Evolutionary conservation across 352 stramenopile species (phyloP), one percentile per base, ranked within the genome.

Genomic region (Pythium phragmitis): DNA sequence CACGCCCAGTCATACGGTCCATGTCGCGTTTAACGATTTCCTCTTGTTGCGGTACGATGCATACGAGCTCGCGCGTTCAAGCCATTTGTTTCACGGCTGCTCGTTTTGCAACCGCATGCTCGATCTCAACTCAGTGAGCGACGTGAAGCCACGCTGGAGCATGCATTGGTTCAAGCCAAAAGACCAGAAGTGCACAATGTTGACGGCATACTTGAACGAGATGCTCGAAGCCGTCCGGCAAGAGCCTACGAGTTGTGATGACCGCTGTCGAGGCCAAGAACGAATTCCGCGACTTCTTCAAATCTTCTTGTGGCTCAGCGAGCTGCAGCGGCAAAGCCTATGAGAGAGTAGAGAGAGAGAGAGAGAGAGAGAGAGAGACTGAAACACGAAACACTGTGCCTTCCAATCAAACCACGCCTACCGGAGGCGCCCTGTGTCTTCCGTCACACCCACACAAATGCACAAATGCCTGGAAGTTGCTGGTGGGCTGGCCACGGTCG

Each of bases 201-300:
- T 56, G 16, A 39, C 30, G 6, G 49, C 49, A 3, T 56, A 56
- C n/a, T 28, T 56, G 33, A 43, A 5, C 6, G 49, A 30, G 16
- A 23, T 56, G 33, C 49, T 56, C 12, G 9, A 4, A 11, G 30
- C 45, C 21, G 34, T 17, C 9, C 11, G 5, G 6, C 28, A 45
- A 8, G n/a, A 45, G 16, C 33, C 49, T 1, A 2, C 30, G 0
- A 33, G 30, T 28, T 30, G 49, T 11, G 16, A 6, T 11, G 17
- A 56, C 17, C 30, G 26, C 14, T 56, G 49, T 33, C 30, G 33
- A 1, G 49, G 49, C 30, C 49, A 45, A 6, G 30, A 56, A 33
- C 49, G 30, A 26, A 17, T 56, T 14, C 49, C 49, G n/a, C 49
- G 49, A 3, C n/a, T 56, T 16, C 49, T 56, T 13, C 49, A 43